Evolutionary conservation across 2,329 filamentous ascomycete species (phyloP), one percentile per base, ranked within the genome.

Genomic region (Phialophora chinensis): DNA sequence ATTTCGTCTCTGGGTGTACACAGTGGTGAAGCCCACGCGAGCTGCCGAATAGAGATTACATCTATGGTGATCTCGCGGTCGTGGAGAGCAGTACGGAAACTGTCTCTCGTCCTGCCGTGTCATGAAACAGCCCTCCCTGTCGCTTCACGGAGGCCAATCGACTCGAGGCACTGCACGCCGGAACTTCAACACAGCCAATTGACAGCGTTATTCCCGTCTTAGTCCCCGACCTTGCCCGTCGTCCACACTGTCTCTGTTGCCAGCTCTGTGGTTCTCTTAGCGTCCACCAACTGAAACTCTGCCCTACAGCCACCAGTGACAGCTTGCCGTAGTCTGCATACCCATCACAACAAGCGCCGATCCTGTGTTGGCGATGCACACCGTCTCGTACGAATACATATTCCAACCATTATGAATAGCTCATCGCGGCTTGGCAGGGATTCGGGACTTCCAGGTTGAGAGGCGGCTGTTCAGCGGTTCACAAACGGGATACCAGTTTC

Each of bases 91-190:
- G 14, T 0, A 44, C 27, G 4, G 53, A 56, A 2, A 35, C n/a
- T 27, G 49, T 52, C 49, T 27, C 20, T 52, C 49, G 49, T 52
- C 49, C 49, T 52, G 49, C 10, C 10, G 20, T 52, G 20, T 52
- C 14, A 27, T 29, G 25, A 52, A 52, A 52, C 49, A 23, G 20
- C 7, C 49, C 49, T 52, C 25, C 14, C n/a, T 52, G 20, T 29
- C 49, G 23, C 4, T 29, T 25, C 25, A 17, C 44, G 31, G 38
- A 42, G 38, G 14, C 38, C 38, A 17, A 42, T 17, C 38, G 38
- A 42, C 38, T 42, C 38, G 14, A 10, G 14, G 14, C 5, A 17
- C 14, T 44, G 38, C 38, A 44, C 38, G 38, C 38, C 38, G 38
- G 38, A 44, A n/a, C 14, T 44, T 44, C 38, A 3, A n/a, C 17